phyloP scores from a whole-genome alignment of 495 filamentous ascomycete species.

The Aspergillus panamensis region DNA sequence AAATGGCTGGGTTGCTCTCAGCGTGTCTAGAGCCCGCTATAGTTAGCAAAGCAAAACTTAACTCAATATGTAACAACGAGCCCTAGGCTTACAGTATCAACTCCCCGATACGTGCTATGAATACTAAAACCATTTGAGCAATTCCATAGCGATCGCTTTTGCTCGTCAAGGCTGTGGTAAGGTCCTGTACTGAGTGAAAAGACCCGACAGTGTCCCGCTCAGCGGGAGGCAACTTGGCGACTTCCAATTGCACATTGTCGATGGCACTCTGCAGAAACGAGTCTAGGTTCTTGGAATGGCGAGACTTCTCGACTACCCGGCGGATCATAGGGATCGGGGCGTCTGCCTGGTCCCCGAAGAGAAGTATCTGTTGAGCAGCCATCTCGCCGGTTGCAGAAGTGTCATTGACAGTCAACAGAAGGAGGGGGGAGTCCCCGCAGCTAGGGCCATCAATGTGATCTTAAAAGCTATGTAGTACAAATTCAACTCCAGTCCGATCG shows the following conservation, averaged over 20 bases:
- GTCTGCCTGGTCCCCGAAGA: neutral
- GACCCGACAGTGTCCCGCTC: neutral
- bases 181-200: neutral
- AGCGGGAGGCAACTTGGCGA: neutral
- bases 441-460: too few relatives aligned
- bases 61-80: neutral
- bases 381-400: neutral
- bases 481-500: too few relatives aligned
- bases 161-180: neutral
- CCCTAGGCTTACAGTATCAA: neutral
- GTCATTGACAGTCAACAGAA: neutral
- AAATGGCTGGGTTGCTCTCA: neutral
- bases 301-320: neutral
- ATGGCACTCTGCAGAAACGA: neutral
- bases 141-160: neutral
- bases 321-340: neutral
- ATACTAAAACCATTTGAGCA: neutral
- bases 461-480: too few relatives aligned
- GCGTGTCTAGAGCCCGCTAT: neutral
- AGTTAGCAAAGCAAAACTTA: neutral
- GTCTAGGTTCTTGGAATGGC: neutral
- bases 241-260: neutral
- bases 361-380: neutral
- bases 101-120: neutral
- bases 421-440: too few relatives aligned